These are phyloP conservation scores for Castanopsis chinensis DNA, from an alignment of 306 rosid species.

Conservation along the genomic window DNA sequence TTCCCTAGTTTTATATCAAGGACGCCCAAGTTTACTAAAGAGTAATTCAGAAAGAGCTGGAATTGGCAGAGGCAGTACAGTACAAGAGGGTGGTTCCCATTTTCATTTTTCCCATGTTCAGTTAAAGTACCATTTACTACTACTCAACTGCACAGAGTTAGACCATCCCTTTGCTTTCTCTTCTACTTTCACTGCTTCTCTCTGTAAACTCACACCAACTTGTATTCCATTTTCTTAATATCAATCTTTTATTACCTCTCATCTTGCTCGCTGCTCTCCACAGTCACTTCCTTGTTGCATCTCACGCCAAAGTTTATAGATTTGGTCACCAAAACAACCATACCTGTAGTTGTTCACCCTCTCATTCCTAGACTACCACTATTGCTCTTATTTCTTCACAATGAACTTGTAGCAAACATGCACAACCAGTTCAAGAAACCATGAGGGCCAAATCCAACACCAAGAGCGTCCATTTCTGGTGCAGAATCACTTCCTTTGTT, in stretches of 20 bases:
- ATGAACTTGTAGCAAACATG: conserved; percentile 45
- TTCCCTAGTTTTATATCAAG: conserved; percentile 7
- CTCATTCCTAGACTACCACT: conserved; percentile 30
- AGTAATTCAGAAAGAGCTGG: conserved; percentile 13
- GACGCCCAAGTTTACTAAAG: conserved; percentile 11
- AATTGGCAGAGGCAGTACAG: conserved; percentile 23
- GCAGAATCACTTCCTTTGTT: conserved; percentile 30
- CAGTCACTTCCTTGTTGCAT: background rate
- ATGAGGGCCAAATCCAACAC: conserved; percentile 39
- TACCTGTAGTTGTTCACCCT: conserved; percentile 51
- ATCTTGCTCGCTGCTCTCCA: conserved; percentile 9
- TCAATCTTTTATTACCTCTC: conserved; percentile 11
- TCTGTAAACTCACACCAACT: conserved; percentile 25
- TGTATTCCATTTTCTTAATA: conserved; percentile 19
- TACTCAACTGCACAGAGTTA: conserved; percentile 24
- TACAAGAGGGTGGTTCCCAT: conserved; percentile 2
- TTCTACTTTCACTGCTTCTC: conserved; percentile 10
- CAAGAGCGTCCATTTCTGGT: conserved; percentile 34
- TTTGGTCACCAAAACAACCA: conserved; percentile 67
- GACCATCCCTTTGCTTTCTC: conserved; percentile 27
- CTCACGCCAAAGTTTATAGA: conserved; percentile 11
- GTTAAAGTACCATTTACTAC: conserved; percentile 24
- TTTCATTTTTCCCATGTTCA: conserved; percentile 20
- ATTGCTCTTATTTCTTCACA: conserved; percentile 39
- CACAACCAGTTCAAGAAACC: conserved; percentile 27